Percentiles rank a stretch among this genome's conserved stretches.
phyloP scores from a whole-genome alignment of 108 stramenopile genomes.

The Nitzschia sp. region DNA sequence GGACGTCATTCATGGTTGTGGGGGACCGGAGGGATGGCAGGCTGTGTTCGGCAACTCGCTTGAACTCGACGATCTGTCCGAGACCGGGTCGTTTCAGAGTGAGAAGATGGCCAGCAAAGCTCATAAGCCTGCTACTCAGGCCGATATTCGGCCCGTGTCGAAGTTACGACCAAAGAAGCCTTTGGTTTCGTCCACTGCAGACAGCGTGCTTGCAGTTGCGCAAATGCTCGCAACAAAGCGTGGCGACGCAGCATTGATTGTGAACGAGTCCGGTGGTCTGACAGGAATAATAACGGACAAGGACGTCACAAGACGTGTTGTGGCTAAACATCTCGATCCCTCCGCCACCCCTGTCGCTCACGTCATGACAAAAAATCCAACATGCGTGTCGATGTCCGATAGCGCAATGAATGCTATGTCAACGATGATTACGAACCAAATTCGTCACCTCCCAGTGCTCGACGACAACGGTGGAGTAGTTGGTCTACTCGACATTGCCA shows the following conservation, averaged over 20 bases:
- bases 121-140: slow-evolving; percentile 42
- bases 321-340: slow-evolving; percentile 80
- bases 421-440: slow-evolving; percentile 93
- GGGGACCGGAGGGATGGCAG: slow-evolving; percentile 83
- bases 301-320: slow-evolving; percentile 80
- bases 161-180: slow-evolving; percentile 78
- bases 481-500: slow-evolving; percentile 92
- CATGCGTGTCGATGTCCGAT: slow-evolving; percentile 76
- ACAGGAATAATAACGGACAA: slow-evolving; percentile 86
- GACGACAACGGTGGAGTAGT: slow-evolving; percentile 79
- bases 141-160: slow-evolving; percentile 44
- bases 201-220: slow-evolving; percentile 51
- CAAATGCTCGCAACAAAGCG: slow-evolving; percentile 71
- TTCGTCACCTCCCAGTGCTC: slow-evolving; percentile 91
- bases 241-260: slow-evolving; percentile 67
- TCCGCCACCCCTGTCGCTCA: slow-evolving; percentile 44
- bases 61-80: slow-evolving; percentile 66
- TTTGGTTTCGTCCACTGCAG: slow-evolving; percentile 33
- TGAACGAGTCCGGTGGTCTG: slow-evolving; percentile 53
- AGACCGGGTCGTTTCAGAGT: slow-evolving; percentile 52
- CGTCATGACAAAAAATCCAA: slow-evolving; percentile 91
- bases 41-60: slow-evolving; percentile 73
- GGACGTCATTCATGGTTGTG: slow-evolving; percentile 87
- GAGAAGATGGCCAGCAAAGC: neutral
- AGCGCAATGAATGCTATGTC: slow-evolving; percentile 88